A percentile compares a stretch with the other conserved stretches of the same genome.
Conservation (phyloP, 2,329 filamentous ascomycete genomes). For the Cladophialophora chaetospira region DNA sequence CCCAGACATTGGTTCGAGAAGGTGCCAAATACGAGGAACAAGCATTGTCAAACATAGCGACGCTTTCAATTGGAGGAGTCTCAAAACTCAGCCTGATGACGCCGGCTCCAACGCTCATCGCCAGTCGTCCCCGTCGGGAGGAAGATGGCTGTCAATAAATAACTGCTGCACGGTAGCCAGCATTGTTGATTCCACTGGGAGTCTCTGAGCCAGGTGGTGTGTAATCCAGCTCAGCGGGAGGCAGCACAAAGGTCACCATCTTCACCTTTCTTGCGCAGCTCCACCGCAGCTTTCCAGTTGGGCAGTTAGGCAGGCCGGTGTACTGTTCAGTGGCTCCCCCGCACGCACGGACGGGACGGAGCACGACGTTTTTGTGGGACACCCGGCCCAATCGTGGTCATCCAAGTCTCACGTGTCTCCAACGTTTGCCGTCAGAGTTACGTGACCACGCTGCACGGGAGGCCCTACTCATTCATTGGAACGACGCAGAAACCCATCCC, state of each 20-base stretch:
- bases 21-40: background rate
- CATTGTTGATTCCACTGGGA: too few relatives aligned
- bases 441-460: background rate
- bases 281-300: background rate
- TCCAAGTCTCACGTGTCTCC: background rate
- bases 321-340: background rate
- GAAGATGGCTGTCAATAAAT: too few relatives aligned
- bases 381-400: background rate
- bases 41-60: background rate
- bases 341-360: slow-evolving; percentile 1
- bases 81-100: slow-evolving; percentile 3
- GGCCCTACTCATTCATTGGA: background rate
- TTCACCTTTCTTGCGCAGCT: too few relatives aligned
- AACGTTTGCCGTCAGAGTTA: background rate
- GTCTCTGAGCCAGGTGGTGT: too few relatives aligned
- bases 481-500: background rate
- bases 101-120: too few relatives aligned
- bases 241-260: background rate
- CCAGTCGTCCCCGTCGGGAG: background rate
- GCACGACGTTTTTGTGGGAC: background rate
- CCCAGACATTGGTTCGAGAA: slow-evolving; percentile 1
- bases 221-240: too few relatives aligned
- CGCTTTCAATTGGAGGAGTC: background rate
- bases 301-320: too few relatives aligned
- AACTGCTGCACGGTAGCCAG: too few relatives aligned